phyloP scores from a whole-genome alignment of 2,329 filamentous ascomycete species.

The Alternaria angustiovoidea region DNA sequence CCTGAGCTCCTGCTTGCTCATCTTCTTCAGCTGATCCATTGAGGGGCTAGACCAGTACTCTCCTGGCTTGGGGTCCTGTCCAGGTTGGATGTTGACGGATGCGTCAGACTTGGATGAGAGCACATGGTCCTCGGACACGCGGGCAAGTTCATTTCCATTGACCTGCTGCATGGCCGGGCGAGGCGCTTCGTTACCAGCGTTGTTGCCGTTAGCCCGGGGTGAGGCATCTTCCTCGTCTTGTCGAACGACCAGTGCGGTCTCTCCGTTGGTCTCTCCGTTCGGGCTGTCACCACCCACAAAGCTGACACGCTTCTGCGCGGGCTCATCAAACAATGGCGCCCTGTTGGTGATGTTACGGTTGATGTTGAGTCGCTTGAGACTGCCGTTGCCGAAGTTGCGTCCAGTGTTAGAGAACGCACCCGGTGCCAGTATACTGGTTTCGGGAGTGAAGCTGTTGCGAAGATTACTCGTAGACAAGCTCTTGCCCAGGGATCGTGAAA shows the following conservation, averaged over 20 bases:
- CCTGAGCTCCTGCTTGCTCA: conserved; percentile 82
- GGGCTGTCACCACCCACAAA: conserved; percentile 72
- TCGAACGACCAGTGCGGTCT: conserved; percentile 59
- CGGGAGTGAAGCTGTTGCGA: conserved; percentile 79
- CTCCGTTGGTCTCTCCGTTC: conserved; percentile 53
- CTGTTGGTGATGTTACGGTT: conserved; percentile 78
- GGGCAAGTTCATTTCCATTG: conserved; percentile 77
- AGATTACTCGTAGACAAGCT: conserved; percentile 89
- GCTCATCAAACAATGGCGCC: conserved; percentile 66
- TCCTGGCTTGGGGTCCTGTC: conserved; percentile 67
- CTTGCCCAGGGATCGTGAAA: conserved; percentile 78
- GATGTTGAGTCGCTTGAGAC: conserved; percentile 90
- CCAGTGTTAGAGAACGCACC: conserved; percentile 79
- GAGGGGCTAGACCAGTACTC: conserved; percentile 87
- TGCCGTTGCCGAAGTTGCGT: conserved; percentile 53
- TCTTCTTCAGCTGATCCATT: conserved; percentile 75
- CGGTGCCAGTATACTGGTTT: conserved; percentile 86
- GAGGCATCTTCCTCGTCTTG: conserved; percentile 60
- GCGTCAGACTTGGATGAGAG: conserved; percentile 48
- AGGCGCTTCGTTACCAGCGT: conserved; percentile 46
- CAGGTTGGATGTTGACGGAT: conserved; percentile 40
- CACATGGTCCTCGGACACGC: conserved; percentile 76
- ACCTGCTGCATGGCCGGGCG: conserved; percentile 74
- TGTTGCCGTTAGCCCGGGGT: conserved; percentile 60
- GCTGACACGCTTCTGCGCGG: conserved; percentile 77